A percentile compares a stretch with the other conserved stretches of the same genome.
Conservation (phyloP, 2,329 filamentous ascomycete genomes). For the Apiospora malaysiana region DNA sequence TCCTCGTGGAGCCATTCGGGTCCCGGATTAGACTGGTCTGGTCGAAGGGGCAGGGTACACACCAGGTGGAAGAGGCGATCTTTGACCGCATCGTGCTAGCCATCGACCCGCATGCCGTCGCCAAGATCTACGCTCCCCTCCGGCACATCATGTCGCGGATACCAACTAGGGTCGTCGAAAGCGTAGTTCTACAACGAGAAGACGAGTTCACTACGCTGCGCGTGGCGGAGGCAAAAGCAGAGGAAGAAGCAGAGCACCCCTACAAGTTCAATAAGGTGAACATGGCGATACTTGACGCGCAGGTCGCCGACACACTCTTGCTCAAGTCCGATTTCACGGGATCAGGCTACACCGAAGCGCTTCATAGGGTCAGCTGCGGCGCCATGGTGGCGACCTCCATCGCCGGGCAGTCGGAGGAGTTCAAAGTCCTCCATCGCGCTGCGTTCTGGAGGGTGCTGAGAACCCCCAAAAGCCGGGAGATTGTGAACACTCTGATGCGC, state of each 20-base stretch:
- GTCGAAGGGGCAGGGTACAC: background rate
- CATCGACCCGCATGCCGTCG: background rate
- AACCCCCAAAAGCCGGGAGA: slow-evolving; percentile 51
- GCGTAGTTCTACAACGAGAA: background rate
- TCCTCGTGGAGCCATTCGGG: slow-evolving; percentile 39
- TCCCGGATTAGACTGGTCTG: slow-evolving; percentile 33
- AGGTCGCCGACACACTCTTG: background rate
- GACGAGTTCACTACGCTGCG: background rate
- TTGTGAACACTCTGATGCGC: slow-evolving; percentile 54
- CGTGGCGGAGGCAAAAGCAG: too few relatives aligned
- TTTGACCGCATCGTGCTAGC: background rate
- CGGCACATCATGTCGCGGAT: background rate
- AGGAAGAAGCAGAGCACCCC: background rate
- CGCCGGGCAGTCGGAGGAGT: background rate
- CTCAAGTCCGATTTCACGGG: background rate
- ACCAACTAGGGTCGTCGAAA: background rate
- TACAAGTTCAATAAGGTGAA: background rate
- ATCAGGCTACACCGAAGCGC: background rate
- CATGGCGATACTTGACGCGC: background rate
- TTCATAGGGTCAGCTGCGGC: background rate
- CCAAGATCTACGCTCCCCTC: background rate
- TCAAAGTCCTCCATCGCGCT: background rate
- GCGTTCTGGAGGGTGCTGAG: slow-evolving; percentile 34
- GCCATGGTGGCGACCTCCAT: background rate
- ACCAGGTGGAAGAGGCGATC: background rate